A percentile compares a stretch with the other conserved stretches of the same genome.
Conservation (phyloP, 176 grass and related monocot genomes). For the Ananas comosus region DNA sequence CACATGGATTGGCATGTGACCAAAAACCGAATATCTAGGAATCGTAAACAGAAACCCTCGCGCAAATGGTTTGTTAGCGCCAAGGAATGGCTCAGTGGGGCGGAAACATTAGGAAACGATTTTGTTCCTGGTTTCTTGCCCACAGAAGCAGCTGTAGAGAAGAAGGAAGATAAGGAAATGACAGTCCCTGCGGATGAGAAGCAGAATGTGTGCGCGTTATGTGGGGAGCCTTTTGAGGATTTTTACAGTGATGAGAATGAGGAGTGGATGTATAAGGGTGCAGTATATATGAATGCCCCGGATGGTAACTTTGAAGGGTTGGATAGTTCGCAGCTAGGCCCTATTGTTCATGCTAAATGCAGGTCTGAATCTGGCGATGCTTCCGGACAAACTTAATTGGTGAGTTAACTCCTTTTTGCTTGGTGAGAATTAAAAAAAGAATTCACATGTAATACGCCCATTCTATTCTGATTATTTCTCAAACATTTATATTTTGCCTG, state of each 20-base stretch:
- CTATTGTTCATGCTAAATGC: constrained; percentile 99
- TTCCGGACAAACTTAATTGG: constrained; percentile 36
- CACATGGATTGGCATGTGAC: constrained; percentile 99
- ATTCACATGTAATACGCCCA: not conserved
- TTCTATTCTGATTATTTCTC: not conserved
- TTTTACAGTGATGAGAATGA: constrained; percentile 97
- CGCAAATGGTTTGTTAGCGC: constrained; percentile 88
- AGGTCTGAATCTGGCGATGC: constrained; percentile 42
- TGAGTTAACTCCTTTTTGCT: constrained; percentile 30
- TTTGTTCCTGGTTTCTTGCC: constrained; percentile 67
- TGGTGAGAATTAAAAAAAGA: not conserved
- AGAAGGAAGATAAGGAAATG: constrained; percentile 73
- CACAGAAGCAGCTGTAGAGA: constrained; percentile 37
- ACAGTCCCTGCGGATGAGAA: constrained; percentile 90
- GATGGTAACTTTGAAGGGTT: constrained; percentile 56
- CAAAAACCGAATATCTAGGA: constrained; percentile 87
- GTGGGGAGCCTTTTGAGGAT: constrained; percentile 88
- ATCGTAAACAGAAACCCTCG: constrained; percentile 75
- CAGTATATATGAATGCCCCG: constrained; percentile 79
- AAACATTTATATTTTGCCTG: too few relatives aligned
- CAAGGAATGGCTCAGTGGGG: constrained; percentile 83
- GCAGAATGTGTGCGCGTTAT: constrained; percentile 82
- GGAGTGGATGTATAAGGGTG: constrained; percentile 98
- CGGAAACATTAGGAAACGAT: constrained; percentile 79
- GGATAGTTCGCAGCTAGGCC: constrained; percentile 49